Evolutionary conservation across 768 basidiomycete species (phyloP), one percentile per base, ranked within the genome.

Genomic region (Phanerochaete carnosa): DNA sequence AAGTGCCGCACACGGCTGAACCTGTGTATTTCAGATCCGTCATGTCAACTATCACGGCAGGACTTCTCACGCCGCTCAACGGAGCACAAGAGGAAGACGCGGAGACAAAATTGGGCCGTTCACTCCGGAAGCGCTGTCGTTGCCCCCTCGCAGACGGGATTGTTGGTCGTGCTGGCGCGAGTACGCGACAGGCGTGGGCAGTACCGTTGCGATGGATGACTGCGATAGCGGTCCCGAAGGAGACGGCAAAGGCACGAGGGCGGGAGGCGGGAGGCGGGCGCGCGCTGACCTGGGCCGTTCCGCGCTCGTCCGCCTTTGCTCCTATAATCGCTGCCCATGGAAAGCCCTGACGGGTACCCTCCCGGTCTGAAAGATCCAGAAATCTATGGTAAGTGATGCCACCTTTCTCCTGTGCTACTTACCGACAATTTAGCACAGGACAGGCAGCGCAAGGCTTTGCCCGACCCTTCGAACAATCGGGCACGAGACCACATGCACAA

Each of bases 151-250:
- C 75, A 73, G 73, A 52, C 67, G 74, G 67, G 65, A 63, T 70
- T 37, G 68, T 64, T 63, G 61, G 11, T 53, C 64, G 64, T 63
- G 59, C 61, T 68, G 59, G 50, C 66, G 68, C 69, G 70, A 68
- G 57, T 58, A 61, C 61, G 74, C 64, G 67, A 63, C 62, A 66
- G 53, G 61, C 53, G 54, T 61, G 49, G 62, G 62, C 70, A 57
- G 76, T 77, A 75, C 76, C 86, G 83, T 80, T 87, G 86, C 86
- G 86, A 87, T 87, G 85, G 86, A 87, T 86, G 85, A 87, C 85
- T 87, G 83, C 85, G 82, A 80, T 78, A 79, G 76, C 75, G 83
- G 79, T 83, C 75, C 77, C 74, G 46, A n/a, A 52, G 32, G 15
- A 9, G n/a, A 19, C 19, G 8, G 11, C 39, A 8, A 19, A n/a